Evolutionary conservation across 257 asterid species (phyloP).

Genomic region (Scutellaria barbata): DNA sequence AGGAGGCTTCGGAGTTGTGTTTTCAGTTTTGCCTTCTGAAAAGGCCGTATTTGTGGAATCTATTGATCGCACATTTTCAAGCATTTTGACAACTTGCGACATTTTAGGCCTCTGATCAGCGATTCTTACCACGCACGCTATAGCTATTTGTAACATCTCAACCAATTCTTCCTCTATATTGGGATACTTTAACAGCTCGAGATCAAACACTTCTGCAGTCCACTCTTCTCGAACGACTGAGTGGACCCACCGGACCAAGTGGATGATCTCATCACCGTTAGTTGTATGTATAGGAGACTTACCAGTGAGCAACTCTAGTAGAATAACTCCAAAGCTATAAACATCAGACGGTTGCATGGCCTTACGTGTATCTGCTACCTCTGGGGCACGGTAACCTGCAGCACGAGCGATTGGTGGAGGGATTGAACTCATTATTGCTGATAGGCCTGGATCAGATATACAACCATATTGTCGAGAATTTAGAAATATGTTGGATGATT

Average conservation of each 20-base stretch:
- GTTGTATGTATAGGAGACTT: constrained; percentile 72
- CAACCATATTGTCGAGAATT: constrained; percentile 67
- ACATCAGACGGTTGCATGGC: constrained; percentile 75
- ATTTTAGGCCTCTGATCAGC: constrained; percentile 78
- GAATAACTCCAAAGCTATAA: constrained; percentile 73
- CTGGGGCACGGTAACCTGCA: constrained; percentile 83
- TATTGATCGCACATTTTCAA: constrained; percentile 47
- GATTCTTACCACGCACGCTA: constrained; percentile 69
- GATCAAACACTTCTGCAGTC: constrained; percentile 87
- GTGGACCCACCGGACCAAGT: constrained; percentile 84
- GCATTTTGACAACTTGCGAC: constrained; percentile 61
- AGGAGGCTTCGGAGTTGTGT: constrained; percentile 41
- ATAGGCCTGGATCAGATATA: constrained; percentile 73
- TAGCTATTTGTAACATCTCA: constrained; percentile 74
- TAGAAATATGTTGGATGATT: constrained; percentile 75
- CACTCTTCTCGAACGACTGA: constrained; percentile 90
- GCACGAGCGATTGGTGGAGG: constrained; percentile 75
- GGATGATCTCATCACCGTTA: constrained; percentile 64
- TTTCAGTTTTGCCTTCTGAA: constrained; percentile 45
- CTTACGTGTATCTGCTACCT: constrained; percentile 70
- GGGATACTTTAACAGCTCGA: constrained; percentile 66
- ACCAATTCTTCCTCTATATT: constrained; percentile 82
- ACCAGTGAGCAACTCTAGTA: constrained; percentile 77
- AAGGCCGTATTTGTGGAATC: constrained; percentile 28
- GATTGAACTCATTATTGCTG: constrained; percentile 64